Evolutionary conservation across 495 filamentous ascomycete genomes (phyloP).

Genomic region (Pseudoneurospora amorphoporcata): DNA sequence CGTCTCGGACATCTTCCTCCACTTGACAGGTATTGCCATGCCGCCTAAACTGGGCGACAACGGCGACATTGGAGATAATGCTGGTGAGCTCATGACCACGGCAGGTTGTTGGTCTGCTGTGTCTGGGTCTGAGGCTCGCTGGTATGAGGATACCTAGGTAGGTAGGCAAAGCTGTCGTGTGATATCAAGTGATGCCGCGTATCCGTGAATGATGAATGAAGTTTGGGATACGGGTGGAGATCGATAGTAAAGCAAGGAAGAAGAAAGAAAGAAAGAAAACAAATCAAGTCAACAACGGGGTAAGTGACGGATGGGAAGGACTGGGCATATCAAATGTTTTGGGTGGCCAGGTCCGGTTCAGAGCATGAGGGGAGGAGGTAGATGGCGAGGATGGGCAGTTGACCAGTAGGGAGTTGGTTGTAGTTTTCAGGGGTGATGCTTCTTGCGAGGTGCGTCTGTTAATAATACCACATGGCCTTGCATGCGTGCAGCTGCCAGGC

Average conservation of each 20-base stretch:
- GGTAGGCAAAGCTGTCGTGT: not conserved
- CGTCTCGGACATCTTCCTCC: constrained; percentile 4
- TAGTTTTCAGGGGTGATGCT: no score
- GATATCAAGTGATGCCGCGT: no score
- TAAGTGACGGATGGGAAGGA: not conserved
- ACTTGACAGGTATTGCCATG: constrained; percentile 7
- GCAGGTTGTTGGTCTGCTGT: not conserved
- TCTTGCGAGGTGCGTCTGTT: no score
- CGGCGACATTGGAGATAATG: constrained; percentile 13
- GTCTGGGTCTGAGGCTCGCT: not conserved
- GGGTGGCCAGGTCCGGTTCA: not conserved
- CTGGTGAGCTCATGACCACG: constrained; percentile 10
- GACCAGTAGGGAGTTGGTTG: not conserved
- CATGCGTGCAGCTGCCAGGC: no score
- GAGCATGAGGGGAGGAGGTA: not conserved
- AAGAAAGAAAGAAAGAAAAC: not conserved
- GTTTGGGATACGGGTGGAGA: not conserved
- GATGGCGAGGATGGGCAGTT: not conserved
- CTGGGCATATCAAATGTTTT: not conserved
- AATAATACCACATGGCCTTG: no score
- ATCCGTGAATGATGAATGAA: not conserved
- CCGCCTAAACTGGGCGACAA: constrained; percentile 13
- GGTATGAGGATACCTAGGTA: no score
- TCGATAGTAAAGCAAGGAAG: not conserved
- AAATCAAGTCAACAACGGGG: not conserved